Base-by-base conservation (phyloP, 495 filamentous ascomycete genomes). In the Podospora bellae-mahoneyi region DNA sequence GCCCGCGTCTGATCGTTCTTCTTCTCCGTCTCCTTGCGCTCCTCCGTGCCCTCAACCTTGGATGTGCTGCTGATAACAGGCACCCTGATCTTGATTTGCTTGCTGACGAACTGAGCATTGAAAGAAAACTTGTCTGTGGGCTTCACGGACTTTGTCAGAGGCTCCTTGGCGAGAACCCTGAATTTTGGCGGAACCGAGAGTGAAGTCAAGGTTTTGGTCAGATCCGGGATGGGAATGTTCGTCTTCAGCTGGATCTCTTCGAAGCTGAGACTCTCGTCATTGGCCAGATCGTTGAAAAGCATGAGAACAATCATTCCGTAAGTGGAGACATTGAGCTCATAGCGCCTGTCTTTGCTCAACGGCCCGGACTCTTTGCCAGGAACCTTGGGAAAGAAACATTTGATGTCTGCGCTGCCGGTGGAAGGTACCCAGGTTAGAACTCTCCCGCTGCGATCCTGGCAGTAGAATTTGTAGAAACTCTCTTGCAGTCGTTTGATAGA, bases 301-400 rank as follows among this genome's bases (percentile, higher is more conserved):
- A 95, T 71, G 30, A 99, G 80, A 19, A 99, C 89, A 39, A 97
- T 75, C 91, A 98, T 95, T 66, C 88, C 92, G 73, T 95, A 96
- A 0, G 95, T 99, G 2, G 93, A 89, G 2, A 97, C 92, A 66
- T 93, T 97, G 54, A 99, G 79, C 68, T 99, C 95, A 73, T 97
- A 92, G 7, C 90, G 88, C 54, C 90, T 85, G 23, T 91, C 88
- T 73, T 89, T 92, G 65, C 80, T 81, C n/a, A 88, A 77, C 13
- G 81, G 75, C 18, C 87, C 85, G 15, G 85, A 87, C n/a, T 87
- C 83, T 65, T 90, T 88, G 15, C 85, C 84, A 15, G 82, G 78
- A 2, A 88, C 74, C 71, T 89, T 88, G 20, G 88, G 86, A 74
- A 97, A 97, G 2, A 84, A 81, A 65, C 90, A 93, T 66, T 89